Evolutionary conservation across 2,329 filamentous ascomycete genomes (phyloP).

Genomic region (Fusarium chuoi): DNA sequence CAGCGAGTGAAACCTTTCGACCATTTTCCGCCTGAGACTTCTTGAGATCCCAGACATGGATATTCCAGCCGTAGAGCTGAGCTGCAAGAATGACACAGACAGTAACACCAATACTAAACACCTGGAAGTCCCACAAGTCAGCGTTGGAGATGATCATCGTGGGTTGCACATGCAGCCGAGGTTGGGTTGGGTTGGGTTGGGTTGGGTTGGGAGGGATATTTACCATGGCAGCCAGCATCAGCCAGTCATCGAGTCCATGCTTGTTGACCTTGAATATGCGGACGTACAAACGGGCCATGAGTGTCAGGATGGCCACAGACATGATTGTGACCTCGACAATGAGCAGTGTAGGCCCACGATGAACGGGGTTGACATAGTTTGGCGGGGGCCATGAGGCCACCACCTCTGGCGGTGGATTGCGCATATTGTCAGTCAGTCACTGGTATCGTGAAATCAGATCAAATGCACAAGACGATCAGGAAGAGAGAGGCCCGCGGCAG

Average conservation of each 20-base stretch:
- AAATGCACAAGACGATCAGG: conserved; percentile 5
- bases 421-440: conserved; percentile 41
- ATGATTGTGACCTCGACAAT: conserved; percentile 51
- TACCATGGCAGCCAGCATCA: conserved; percentile 54
- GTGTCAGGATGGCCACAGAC: conserved; percentile 48
- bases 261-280: conserved; percentile 48
- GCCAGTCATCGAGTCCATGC: conserved; percentile 53
- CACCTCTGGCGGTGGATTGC: conserved; percentile 51
- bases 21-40: conserved; percentile 43
- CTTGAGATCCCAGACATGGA: conserved; percentile 52
- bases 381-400: conserved; percentile 51
- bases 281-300: conserved; percentile 53
- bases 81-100: conserved; percentile 50
- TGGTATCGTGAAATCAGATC: background rate
- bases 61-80: conserved; percentile 51
- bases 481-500: conserved; percentile 50
- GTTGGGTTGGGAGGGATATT: conserved; percentile 7
- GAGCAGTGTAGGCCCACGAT: conserved; percentile 51
- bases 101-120: conserved; percentile 49
- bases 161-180: conserved; percentile 28
- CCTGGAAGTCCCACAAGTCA: conserved; percentile 36
- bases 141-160: background rate
- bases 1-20: conserved; percentile 52
- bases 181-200: background rate
- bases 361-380: conserved; percentile 52